A percentile compares a stretch with the other conserved stretches of the same genome.
Conservation (phyloP, 805 yeast genomes). For the Lipomyces kockii region DNA sequence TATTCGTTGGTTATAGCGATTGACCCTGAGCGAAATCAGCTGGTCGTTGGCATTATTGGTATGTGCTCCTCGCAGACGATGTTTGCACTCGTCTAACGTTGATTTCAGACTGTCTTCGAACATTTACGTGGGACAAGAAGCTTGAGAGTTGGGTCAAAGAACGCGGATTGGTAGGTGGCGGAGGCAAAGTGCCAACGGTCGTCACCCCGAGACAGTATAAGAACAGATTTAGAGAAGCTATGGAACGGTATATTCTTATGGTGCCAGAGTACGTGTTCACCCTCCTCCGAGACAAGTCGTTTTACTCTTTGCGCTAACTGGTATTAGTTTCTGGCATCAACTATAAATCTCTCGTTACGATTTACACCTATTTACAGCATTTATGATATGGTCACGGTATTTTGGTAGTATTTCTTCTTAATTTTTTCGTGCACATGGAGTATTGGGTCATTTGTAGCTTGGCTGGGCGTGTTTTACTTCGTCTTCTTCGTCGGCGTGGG, state of each 20-base stretch:
- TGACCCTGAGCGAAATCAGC: slow-evolving; percentile 60
- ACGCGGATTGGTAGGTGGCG: slow-evolving; percentile 81
- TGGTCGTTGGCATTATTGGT: slow-evolving; percentile 89
- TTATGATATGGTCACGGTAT: background rate
- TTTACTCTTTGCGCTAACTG: background rate
- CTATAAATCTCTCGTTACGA: background rate
- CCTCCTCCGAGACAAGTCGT: background rate
- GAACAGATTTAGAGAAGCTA: slow-evolving; percentile 92
- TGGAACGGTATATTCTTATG: slow-evolving; percentile 93
- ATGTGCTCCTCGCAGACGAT: background rate
- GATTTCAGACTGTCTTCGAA: slow-evolving; percentile 73
- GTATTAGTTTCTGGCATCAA: slow-evolving; percentile 32
- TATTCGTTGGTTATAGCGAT: slow-evolving; percentile 94
- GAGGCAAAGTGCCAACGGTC: slow-evolving; percentile 92
- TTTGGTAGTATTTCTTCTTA: background rate
- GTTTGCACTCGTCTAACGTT: background rate
- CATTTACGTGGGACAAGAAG: slow-evolving; percentile 98
- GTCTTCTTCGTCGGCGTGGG: no score
- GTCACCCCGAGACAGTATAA: slow-evolving; percentile 96
- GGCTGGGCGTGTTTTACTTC: background rate
- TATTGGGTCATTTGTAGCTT: background rate
- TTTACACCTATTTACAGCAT: background rate
- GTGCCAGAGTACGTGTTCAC: slow-evolving; percentile 61
- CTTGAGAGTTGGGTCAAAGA: slow-evolving; percentile 99
- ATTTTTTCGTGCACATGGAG: background rate